A percentile compares a stretch with the other conserved stretches of the same genome.
Evolutionary conservation across 2,329 filamentous ascomycete species (phyloP).

Genomic region (Mycosphaerella sp.): DNA sequence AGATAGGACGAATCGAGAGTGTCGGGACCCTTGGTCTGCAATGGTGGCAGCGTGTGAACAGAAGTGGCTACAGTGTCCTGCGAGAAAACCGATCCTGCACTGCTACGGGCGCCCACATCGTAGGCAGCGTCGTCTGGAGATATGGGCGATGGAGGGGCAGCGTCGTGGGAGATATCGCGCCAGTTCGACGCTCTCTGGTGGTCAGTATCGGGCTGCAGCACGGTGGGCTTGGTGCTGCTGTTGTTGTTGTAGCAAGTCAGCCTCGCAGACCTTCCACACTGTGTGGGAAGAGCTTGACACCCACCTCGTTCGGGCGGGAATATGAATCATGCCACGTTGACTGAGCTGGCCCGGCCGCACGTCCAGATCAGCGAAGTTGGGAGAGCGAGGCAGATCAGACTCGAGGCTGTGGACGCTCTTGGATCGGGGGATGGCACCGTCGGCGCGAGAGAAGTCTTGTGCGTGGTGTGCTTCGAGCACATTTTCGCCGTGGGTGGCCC

Average conservation of each 20-base stretch:
- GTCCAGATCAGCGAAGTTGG: constrained; percentile 25
- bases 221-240: constrained; percentile 2
- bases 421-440: constrained; percentile 8
- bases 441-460: constrained; percentile 15
- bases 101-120: constrained; percentile 30
- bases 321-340: constrained; percentile 19
- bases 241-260: constrained; percentile 6
- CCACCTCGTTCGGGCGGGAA: constrained; percentile 25
- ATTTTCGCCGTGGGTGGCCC: constrained; percentile 26
- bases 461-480: constrained; percentile 22
- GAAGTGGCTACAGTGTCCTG: constrained; percentile 36
- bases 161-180: neutral
- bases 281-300: constrained; percentile 4
- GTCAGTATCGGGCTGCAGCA: constrained; percentile 2
- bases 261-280: neutral
- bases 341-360: constrained; percentile 18
- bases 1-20: constrained; percentile 38
- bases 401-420: constrained; percentile 14
- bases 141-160: constrained; percentile 16
- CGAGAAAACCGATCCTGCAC: constrained; percentile 33
- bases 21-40: constrained; percentile 43
- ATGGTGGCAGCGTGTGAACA: constrained; percentile 34
- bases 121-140: constrained; percentile 17
- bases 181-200: constrained; percentile 4
- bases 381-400: constrained; percentile 16